Evolutionary conservation across 2,329 filamentous ascomycete genomes (phyloP).

Genomic region (Colletotrichum higginsianum): DNA sequence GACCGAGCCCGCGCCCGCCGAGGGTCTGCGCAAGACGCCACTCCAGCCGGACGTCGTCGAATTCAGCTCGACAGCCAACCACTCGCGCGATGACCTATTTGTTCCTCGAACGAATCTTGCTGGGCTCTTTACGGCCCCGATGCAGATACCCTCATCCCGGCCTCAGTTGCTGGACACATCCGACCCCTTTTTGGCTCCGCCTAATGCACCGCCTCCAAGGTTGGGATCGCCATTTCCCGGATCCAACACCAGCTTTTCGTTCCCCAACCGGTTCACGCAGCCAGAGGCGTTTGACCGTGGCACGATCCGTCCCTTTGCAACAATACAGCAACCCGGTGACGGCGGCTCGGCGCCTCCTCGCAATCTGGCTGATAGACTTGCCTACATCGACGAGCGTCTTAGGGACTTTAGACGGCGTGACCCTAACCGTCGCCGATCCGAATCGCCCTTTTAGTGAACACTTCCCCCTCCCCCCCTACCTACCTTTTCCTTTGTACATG

Average conservation of each 20-base stretch:
- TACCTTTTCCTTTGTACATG: constrained; percentile 45
- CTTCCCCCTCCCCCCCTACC: too few species aligned
- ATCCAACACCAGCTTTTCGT: constrained; percentile 67
- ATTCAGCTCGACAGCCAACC: constrained; percentile 54
- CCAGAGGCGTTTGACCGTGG: constrained; percentile 61
- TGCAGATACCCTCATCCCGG: constrained; percentile 26
- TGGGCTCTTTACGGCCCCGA: constrained; percentile 52
- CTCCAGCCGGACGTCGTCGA: constrained; percentile 47
- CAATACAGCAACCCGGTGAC: constrained; percentile 65
- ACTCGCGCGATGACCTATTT: constrained; percentile 55
- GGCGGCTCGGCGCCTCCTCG: constrained; percentile 55
- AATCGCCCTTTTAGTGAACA: constrained; percentile 62
- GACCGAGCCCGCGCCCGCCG: constrained; percentile 58
- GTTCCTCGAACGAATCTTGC: constrained; percentile 60
- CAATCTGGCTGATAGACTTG: constrained; percentile 66
- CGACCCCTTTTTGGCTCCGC: constrained; percentile 43
- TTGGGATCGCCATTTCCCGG: constrained; percentile 73
- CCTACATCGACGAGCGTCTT: constrained; percentile 72
- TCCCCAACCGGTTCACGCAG: constrained; percentile 70
- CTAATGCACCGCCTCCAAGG: constrained; percentile 59
- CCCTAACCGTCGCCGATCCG: constrained; percentile 59
- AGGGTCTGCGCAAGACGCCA: constrained; percentile 44
- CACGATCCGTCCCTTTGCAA: constrained; percentile 68
- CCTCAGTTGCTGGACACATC: constrained; percentile 15
- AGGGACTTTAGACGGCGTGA: constrained; percentile 66